Conservation (phyloP, 495 filamentous ascomycete species). For the Aspergillus conjunctus region DNA sequence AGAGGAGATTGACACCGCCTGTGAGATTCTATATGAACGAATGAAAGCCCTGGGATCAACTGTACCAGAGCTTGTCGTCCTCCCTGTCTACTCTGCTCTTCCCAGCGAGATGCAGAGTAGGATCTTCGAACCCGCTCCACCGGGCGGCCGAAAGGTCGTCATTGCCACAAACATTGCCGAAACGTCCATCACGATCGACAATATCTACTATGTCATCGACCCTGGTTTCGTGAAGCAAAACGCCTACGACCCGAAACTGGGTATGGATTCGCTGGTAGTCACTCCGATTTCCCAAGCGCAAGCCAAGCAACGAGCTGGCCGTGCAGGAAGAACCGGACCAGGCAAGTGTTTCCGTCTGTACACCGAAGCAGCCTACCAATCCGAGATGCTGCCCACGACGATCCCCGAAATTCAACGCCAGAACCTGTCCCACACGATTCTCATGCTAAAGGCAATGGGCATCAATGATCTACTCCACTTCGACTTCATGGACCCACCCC, state of each 20-base stretch:
- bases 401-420: conserved; percentile 97
- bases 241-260: conserved; percentile 93
- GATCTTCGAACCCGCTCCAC: conserved; percentile 92
- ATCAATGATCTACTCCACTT: conserved; percentile 98
- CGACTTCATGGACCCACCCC: conserved; percentile 98
- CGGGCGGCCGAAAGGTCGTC: conserved; percentile 88
- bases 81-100: conserved; percentile 92
- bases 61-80: conserved; percentile 89
- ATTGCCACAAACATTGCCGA: conserved; percentile 99
- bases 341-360: conserved; percentile 97
- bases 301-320: conserved; percentile 90
- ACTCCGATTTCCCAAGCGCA: conserved; percentile 96
- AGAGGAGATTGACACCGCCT: conserved; percentile 96
- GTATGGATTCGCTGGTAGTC: conserved; percentile 95
- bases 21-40: conserved; percentile 87
- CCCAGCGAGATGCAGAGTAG: conserved; percentile 91
- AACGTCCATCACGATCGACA: conserved; percentile 95
- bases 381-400: conserved; percentile 94
- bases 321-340: conserved; percentile 91
- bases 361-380: conserved; percentile 93
- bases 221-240: conserved; percentile 98
- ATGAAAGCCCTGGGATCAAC: conserved; percentile 93
- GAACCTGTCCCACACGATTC: conserved; percentile 90
- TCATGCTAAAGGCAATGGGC: conserved; percentile 99
- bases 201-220: conserved; percentile 96